Evolutionary conservation across 164 flowering plant species (phyloP).

Genomic region (Warburgia ugandensis): DNA sequence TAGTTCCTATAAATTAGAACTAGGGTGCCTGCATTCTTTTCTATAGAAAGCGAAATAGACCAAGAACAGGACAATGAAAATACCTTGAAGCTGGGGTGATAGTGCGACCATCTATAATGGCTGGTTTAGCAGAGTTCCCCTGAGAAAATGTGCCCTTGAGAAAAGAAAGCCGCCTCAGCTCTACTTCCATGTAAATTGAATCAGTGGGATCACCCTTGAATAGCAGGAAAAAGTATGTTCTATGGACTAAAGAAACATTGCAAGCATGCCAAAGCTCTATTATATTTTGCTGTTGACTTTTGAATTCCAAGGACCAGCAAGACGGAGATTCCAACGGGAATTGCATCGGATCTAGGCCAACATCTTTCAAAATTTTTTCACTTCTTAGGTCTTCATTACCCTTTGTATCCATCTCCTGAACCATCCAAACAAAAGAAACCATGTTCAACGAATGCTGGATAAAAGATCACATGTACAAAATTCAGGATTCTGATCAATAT

Average conservation of each 20-base stretch:
- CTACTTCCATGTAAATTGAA: conserved; percentile 80
- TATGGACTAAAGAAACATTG: conserved; percentile 68
- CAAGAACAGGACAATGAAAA: conserved; percentile 1
- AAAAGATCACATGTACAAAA: not conserved
- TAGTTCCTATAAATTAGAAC: too few species aligned
- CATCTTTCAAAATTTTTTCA: conserved; percentile 35
- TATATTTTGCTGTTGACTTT: conserved; percentile 50
- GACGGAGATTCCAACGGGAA: conserved; percentile 25
- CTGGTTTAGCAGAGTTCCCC: conserved; percentile 16
- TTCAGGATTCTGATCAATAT: too few species aligned
- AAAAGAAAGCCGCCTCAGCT: conserved; percentile 66
- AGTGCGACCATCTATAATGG: conserved; percentile 18
- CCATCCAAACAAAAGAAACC: conserved; percentile 12
- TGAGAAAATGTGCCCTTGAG: conserved; percentile 44
- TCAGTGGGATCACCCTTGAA: conserved; percentile 84
- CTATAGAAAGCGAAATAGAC: not conserved
- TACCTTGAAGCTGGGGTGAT: conserved; percentile 60
- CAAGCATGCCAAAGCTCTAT: conserved; percentile 76
- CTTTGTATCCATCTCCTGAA: conserved; percentile 26
- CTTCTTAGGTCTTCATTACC: conserved; percentile 10
- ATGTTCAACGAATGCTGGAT: not conserved
- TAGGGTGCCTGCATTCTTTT: too few species aligned
- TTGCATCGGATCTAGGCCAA: conserved; percentile 53
- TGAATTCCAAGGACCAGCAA: conserved; percentile 43
- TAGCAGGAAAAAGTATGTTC: conserved; percentile 76